A percentile compares a stretch with the other conserved stretches of the same genome.
Conservation (phyloP, 176 grass and related monocot genomes). For the Echinochloa phyllopogon region DNA sequence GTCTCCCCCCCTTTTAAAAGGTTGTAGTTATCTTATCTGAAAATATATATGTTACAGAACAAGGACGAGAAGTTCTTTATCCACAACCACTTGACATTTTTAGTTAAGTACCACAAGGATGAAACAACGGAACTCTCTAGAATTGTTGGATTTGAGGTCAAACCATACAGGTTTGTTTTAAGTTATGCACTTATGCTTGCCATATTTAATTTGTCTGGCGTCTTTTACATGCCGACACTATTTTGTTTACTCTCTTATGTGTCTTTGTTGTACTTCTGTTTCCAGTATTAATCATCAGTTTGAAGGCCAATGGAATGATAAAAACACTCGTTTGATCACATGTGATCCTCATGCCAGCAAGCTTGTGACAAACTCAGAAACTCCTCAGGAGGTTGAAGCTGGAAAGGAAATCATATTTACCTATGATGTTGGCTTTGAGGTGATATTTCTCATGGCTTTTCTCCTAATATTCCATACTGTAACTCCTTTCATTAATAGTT, state of each 20-base stretch:
- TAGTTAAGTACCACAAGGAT: constrained; percentile 56
- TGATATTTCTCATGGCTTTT: not conserved
- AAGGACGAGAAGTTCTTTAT: constrained; percentile 52
- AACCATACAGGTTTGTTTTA: constrained; percentile 37
- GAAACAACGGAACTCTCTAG: constrained; percentile 40
- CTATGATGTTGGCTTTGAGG: constrained; percentile 43
- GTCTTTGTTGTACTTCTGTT: not conserved
- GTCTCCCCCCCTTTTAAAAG: not conserved
- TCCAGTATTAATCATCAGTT: constrained; percentile 38
- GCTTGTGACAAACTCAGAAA: constrained; percentile 35
- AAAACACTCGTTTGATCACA: constrained; percentile 38
- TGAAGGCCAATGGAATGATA: constrained; percentile 32
- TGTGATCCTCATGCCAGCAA: constrained; percentile 47
- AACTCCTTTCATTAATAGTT: not conserved
- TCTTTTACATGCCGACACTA: not conserved
- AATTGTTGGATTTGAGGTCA: constrained; percentile 52
- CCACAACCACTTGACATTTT: constrained; percentile 51
- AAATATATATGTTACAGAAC: constrained; percentile 37
- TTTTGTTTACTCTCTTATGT: not conserved
- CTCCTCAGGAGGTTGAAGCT: constrained; percentile 46
- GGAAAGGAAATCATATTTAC: constrained; percentile 50
- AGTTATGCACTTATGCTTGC: not conserved
- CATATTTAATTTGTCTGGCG: not conserved
- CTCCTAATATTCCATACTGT: not conserved
- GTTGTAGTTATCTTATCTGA: constrained; percentile 2